Evolutionary conservation across 2,329 filamentous ascomycete genomes (phyloP).

Genomic region (Aureobasidium sp.): DNA sequence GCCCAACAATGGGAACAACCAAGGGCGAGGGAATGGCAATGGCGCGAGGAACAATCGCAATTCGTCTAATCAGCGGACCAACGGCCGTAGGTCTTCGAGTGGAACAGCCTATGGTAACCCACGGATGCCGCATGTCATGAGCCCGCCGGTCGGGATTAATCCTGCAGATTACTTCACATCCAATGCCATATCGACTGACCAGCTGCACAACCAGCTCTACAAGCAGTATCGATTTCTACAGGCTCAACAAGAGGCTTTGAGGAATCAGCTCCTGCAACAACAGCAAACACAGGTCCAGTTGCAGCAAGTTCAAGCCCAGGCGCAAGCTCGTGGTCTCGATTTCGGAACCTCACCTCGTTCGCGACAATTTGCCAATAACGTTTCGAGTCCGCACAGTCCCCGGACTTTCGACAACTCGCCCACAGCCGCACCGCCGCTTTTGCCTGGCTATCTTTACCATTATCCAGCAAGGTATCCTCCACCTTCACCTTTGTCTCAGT

Average conservation of each 20-base stretch:
- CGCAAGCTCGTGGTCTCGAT: conserved; percentile 25
- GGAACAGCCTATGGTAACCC: conserved; percentile 40
- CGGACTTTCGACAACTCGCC: conserved; percentile 24
- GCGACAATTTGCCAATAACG: conserved; percentile 22
- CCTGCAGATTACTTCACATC: conserved; percentile 35
- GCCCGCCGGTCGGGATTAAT: conserved; percentile 32
- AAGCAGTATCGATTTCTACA: conserved; percentile 36
- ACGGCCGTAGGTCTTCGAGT: conserved; percentile 49
- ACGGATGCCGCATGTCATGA: conserved; percentile 31
- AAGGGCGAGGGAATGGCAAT: conserved; percentile 24
- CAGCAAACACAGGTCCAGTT: conserved; percentile 28
- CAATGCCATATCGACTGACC: conserved; percentile 24
- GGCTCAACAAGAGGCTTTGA: conserved; percentile 27
- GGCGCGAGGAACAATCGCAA: conserved; percentile 39
- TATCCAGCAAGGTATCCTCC: conserved; percentile 37
- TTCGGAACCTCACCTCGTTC: conserved; percentile 32
- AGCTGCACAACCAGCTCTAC: conserved; percentile 39
- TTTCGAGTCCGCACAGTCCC: conserved; percentile 23
- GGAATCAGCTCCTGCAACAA: conserved; percentile 36
- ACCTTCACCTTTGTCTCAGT: conserved; percentile 28
- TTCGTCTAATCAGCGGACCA: conserved; percentile 39
- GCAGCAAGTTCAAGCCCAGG: conserved; percentile 25
- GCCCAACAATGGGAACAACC: conserved; percentile 30
- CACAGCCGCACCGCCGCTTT: conserved; percentile 27
- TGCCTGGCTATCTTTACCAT: conserved; percentile 37